Evolutionary conservation across 2,329 filamentous ascomycete species (phyloP), one percentile per base, ranked within the genome.

Genomic region (Colletotrichum tanaceti): DNA sequence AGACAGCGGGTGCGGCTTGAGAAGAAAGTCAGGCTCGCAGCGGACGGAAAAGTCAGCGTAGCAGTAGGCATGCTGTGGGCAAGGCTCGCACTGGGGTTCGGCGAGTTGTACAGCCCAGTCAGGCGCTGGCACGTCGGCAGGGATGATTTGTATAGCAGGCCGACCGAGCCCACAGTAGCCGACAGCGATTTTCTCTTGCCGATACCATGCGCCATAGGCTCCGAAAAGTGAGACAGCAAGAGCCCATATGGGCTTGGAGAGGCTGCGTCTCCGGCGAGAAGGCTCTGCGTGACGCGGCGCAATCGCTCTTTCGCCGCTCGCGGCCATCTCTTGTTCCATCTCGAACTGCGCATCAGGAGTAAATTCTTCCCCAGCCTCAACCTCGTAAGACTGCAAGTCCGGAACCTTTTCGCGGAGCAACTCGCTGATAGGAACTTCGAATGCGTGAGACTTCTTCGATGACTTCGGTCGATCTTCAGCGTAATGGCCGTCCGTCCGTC

Each of bases 121-220:
- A 3, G 95, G 94, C 20, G 97, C 79, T 0, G 82, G 80, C 44
- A 84, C 74, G 28, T 85, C 79, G 13, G 78, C 76, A 13, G 86
- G 85, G 20, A 88, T 77, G 38, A 89, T 75, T 71, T 83, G 75
- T 39, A 80, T 83, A 2, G 85, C 87, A 55, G 88, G 84, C 61
- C 90, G 88, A 28, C 92, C 96, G 61, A 97, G 87, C 14, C 94
- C 94, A 77, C 96, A 99, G 77, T 97, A 99, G 41, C 97, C 96
- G 22, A 98, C 93, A 18, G 93, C 91, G n/a, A 97, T 84, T 84
- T 98, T 98, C 80, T 99, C 96, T 77, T 97, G 93, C 57, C 95
- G 87, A 83, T 94, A 99, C 87, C 94, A 96, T 10, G 88, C 88
- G 38, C 86, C 91, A 71, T 97, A 93, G 0, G 91, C 89, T 39